phyloP scores from a whole-genome alignment of 148 eudicot species.

The Vaccinium myrtillus region DNA sequence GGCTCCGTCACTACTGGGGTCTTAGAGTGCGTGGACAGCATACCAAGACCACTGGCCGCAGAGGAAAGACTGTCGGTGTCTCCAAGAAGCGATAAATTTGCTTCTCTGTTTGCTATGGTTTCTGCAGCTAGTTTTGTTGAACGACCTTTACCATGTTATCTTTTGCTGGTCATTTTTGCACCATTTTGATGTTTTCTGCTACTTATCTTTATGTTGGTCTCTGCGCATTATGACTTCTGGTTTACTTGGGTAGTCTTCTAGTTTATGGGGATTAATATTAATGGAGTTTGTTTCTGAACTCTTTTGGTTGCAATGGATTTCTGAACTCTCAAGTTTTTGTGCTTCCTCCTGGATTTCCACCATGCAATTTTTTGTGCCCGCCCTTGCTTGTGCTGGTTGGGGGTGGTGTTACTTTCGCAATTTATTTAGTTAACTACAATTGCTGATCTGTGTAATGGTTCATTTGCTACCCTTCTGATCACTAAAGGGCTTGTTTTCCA shows the following conservation, averaged over 20 bases:
- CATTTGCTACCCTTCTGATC: not conserved
- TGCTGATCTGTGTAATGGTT: not conserved
- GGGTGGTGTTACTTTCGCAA: not conserved
- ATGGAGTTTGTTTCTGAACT: not conserved
- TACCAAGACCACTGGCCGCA: conserved; percentile 95
- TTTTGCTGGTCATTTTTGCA: not conserved
- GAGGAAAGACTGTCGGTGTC: conserved; percentile 98
- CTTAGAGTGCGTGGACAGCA: conserved; percentile 93
- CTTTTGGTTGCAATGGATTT: not conserved
- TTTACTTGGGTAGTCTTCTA: not conserved
- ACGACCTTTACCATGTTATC: not conserved
- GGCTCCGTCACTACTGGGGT: conserved; percentile 98
- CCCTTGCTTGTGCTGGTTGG: not conserved
- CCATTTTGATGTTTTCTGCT: conserved; percentile 9
- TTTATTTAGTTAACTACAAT: not conserved
- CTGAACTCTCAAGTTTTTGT: not conserved
- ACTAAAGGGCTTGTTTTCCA: not conserved
- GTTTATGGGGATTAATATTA: not conserved
- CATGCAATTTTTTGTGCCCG: not conserved
- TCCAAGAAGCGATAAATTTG: conserved; percentile 77
- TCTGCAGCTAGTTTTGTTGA: not conserved
- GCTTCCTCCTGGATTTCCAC: not conserved
- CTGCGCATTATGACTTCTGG: not conserved
- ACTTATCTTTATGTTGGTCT: not conserved
- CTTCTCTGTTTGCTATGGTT: conserved; percentile 3